Evolutionary conservation across 768 basidiomycete genomes (phyloP), one percentile per base, ranked within the genome.

Genomic region (Dentipellis sp.): DNA sequence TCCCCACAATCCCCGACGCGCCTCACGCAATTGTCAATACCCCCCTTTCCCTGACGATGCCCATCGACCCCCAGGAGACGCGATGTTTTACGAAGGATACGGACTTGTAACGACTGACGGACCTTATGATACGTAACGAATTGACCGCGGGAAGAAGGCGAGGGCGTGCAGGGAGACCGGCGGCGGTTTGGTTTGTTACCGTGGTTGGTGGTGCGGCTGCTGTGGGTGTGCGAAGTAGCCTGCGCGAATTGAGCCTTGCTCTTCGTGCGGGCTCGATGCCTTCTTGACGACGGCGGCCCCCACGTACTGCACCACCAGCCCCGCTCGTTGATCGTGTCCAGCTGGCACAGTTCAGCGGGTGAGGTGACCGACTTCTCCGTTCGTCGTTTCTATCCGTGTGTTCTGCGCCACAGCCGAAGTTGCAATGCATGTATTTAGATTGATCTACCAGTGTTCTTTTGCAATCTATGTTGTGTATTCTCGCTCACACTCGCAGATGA

Each of bases 91-190:
- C 61, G 61, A 62, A 62, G 56, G 49, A 54, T 57, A 60, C 53
- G 59, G 59, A 62, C 61, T 55, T 23, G 6, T 62, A 50, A 62
- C 53, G 61, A 62, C 51, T 62, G 53, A 62, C 56, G 56, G 57
- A 62, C 56, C 34, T 40, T 49, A 57, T 48, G 50, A 53, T 54
- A 53, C 49, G 49, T 22, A 59, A 39, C 52, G 54, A 51, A 55
- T 56, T 59, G 50, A 52, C 49, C 49, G 54, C 39, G 21, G 34
- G 34, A 37, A 37, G 59, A 22, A 39, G 19, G 45, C 38, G 40
- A 36, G 34, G 57, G 46, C 38, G 21, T 36, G 45, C 45, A 14
- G 42, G n/a, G n/a, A 16, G 42, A 8, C 16, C n/a, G 42, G n/a
- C 16, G 42, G 42, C 42, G 42, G n/a, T 8, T n/a, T 45, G 42